Evolutionary conservation across 371 early-diverging fungal species (phyloP).

Genomic region (Mortierella sp.): DNA sequence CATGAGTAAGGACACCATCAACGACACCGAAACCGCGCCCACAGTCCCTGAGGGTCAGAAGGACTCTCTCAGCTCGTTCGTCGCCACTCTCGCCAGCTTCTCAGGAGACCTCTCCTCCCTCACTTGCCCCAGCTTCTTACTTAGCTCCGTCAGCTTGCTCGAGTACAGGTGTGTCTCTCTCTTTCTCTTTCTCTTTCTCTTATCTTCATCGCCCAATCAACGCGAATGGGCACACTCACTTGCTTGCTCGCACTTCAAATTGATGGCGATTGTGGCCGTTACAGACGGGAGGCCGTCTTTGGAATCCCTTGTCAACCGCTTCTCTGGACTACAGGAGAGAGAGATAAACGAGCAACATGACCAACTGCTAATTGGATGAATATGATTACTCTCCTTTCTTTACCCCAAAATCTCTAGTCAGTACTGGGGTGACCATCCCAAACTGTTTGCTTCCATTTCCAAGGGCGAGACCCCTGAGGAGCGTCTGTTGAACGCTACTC

Average conservation of each 20-base stretch:
- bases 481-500: conserved; percentile 78
- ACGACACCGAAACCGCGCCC: conserved; percentile 34
- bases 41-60: conserved; percentile 76
- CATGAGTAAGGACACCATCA: conserved; percentile 44
- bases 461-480: conserved; percentile 72
- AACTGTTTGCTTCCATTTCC: conserved; percentile 74
- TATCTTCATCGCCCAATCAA: neutral
- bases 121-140: conserved; percentile 84
- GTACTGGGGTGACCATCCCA: conserved; percentile 84
- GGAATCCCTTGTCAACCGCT: neutral
- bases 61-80: conserved; percentile 78
- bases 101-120: conserved; percentile 86
- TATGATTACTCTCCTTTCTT: neutral
- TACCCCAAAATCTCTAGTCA: conserved; percentile 61
- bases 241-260: neutral
- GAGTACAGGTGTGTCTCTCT: conserved; percentile 79
- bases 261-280: neutral
- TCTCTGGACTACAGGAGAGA: neutral
- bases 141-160: conserved; percentile 81
- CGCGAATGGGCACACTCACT: neutral
- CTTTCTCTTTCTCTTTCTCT: conserved; percentile 4
- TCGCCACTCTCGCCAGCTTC: conserved; percentile 80
- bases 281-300: neutral
- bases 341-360: neutral
- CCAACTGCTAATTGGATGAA: neutral